Evolutionary conservation across 2,329 filamentous ascomycete genomes (phyloP), one percentile per base, ranked within the genome.

Genomic region (Kalaharituber pfeilii): DNA sequence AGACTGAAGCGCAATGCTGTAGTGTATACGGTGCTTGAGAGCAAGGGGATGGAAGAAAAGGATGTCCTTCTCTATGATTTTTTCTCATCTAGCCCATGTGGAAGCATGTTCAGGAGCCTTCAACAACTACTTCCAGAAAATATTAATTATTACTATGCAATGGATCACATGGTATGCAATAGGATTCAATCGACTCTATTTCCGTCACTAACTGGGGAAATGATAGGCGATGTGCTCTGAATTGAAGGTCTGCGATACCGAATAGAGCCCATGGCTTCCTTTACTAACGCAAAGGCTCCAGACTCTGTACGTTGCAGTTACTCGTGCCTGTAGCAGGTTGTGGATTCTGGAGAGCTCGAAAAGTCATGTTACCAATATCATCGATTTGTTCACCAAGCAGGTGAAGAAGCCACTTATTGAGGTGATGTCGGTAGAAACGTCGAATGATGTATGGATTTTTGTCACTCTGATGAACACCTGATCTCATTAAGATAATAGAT

Each of bases 21-120:
- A 11, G 60, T 67, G 20, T 57, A 67, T 3, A 67, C 66, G 0
- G 64, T 68, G 24, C 53, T 67, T 2, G 62, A 68, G 45, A 65
- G 64, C 27, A 68, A 67, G 42, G 66, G 66, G 2, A 67, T 68
- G 66, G 66, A 68, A 26, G 67, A 67, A 50, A 64, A 67, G 26
- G 65, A 66, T 45, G 65, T 66, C 0, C 55, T 66, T n/a, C 25
- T 65, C 3, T 66, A 61, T 51, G 60, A 66, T 45, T 65, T 66
- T 27, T 65, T 39, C 20, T 39, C 33, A 2, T 39, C 4, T 18
- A 39, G 33, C 8, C 33, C 33, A 39, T 39, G 20, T 27, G 25
- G 13, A 13, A n/a, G 15, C 13, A 65, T 45, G 55, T 58, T 4
- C 52, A 53, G 5, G 63, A 59, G 44, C 53, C 53, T 1, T 50